phyloP scores from a whole-genome alignment of 2,329 filamentous ascomycete genomes.

The Cordyceps tenuipes region DNA sequence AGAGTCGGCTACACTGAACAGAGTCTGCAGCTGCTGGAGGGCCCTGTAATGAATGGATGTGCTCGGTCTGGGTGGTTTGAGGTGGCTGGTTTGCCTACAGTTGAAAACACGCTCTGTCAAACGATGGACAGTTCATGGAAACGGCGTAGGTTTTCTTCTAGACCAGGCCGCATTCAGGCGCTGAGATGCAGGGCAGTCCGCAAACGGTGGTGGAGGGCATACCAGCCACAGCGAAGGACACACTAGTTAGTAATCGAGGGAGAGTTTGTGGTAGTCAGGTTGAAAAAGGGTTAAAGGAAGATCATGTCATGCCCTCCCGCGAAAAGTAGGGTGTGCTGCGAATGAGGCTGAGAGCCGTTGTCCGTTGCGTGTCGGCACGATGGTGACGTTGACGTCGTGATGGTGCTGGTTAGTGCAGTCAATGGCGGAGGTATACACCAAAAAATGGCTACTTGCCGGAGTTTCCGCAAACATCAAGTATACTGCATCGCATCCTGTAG shows the following conservation, averaged over 20 bases:
- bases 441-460: not conserved
- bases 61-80: too few relatives aligned
- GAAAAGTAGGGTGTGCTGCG: not conserved
- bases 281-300: not conserved
- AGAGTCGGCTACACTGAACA: too few relatives aligned
- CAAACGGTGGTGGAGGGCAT: constrained; percentile 1
- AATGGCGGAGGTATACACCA: not conserved
- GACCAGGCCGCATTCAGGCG: constrained; percentile 3
- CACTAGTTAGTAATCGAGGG: not conserved
- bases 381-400: not conserved
- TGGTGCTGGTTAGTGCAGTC: not conserved
- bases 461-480: not conserved
- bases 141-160: not conserved
- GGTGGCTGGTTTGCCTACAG: not conserved
- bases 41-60: too few relatives aligned
- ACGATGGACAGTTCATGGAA: not conserved
- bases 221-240: not conserved
- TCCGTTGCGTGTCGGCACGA: not conserved
- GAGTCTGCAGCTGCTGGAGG: too few relatives aligned
- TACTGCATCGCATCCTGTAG: not conserved
- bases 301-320: not conserved
- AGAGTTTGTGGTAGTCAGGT: not conserved
- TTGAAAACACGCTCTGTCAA: not conserved
- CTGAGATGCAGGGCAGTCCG: not conserved
- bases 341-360: not conserved